Evolutionary conservation across 2,329 filamentous ascomycete genomes (phyloP).

Genomic region (Aspergillus jensenii): DNA sequence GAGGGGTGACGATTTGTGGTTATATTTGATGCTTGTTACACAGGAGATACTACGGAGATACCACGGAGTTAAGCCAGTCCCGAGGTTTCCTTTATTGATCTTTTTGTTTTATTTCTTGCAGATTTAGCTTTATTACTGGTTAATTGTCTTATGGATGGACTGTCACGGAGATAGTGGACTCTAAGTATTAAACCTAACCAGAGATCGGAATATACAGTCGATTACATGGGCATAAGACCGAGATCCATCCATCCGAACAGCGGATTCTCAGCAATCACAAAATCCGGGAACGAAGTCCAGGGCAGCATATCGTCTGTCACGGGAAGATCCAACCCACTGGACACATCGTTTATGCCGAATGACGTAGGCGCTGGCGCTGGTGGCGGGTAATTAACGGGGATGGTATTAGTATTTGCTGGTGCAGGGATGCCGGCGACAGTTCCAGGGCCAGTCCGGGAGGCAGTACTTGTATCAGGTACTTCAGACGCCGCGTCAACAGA

Average conservation of each 20-base stretch:
- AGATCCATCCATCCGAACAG: constrained; percentile 1
- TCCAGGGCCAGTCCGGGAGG: background rate
- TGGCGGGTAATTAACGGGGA: background rate
- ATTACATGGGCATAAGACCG: background rate
- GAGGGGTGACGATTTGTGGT: rapidly evolving
- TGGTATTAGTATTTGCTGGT: background rate
- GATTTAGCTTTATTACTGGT: too few relatives aligned
- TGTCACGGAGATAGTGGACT: too few relatives aligned
- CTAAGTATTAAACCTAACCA: too few relatives aligned
- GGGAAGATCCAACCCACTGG: background rate
- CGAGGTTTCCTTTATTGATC: too few relatives aligned
- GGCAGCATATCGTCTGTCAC: background rate
- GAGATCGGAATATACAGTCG: too few relatives aligned
- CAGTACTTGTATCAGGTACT: background rate
- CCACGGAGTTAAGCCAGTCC: too few relatives aligned
- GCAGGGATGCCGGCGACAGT: background rate
- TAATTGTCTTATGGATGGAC: too few relatives aligned
- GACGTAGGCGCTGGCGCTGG: background rate
- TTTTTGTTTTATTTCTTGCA: too few relatives aligned
- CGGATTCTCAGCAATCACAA: background rate
- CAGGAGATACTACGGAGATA: too few relatives aligned
- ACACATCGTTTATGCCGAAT: background rate
- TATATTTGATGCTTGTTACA: too few relatives aligned
- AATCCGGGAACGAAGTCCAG: background rate
- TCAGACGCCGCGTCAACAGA: background rate